Percentiles rank a stretch among this genome's conserved stretches.
Conservation (phyloP, 164 flowering plant species). For the Cinnamomum chago region DNA sequence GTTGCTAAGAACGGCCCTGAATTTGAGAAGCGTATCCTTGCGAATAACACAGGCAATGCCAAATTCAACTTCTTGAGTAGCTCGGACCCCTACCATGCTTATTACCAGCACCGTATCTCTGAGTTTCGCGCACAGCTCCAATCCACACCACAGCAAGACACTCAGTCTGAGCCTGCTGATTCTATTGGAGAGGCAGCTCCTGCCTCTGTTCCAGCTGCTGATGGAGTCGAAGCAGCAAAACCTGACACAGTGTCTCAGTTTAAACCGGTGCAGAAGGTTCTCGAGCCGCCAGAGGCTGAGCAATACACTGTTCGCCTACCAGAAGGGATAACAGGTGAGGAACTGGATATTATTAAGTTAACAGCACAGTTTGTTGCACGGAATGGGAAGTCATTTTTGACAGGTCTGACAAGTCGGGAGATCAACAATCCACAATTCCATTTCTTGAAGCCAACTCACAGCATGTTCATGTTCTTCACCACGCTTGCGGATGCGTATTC, state of each 20-base stretch:
- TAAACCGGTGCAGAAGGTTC: constrained; percentile 55
- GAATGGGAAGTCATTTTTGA: constrained; percentile 86
- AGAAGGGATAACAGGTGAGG: constrained; percentile 96
- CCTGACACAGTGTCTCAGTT: constrained; percentile 57
- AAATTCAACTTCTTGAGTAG: constrained; percentile 84
- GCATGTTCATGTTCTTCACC: constrained; percentile 93
- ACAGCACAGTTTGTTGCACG: constrained; percentile 98
- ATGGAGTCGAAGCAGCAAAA: constrained; percentile 31
- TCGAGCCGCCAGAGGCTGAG: constrained; percentile 94
- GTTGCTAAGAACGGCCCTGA: constrained; percentile 96
- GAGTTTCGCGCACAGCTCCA: constrained; percentile 77
- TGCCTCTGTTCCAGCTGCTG: constrained; percentile 29
- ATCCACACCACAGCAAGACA: constrained; percentile 33
- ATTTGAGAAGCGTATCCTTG: constrained; percentile 85
- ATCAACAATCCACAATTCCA: constrained; percentile 87
- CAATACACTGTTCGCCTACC: constrained; percentile 94
- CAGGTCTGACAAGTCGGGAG: constrained; percentile 85
- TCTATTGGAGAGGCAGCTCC: constrained; percentile 35
- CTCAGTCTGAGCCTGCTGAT: constrained; percentile 29
- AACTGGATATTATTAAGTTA: constrained; percentile 89
- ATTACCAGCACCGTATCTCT: constrained; percentile 79
- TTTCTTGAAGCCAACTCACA: constrained; percentile 90
- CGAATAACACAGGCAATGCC: constrained; percentile 73
- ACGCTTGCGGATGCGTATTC: constrained; percentile 93
- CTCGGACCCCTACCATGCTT: constrained; percentile 94